Base-by-base conservation (phyloP, 805 yeast species). In the Starmerella davenportii region DNA sequence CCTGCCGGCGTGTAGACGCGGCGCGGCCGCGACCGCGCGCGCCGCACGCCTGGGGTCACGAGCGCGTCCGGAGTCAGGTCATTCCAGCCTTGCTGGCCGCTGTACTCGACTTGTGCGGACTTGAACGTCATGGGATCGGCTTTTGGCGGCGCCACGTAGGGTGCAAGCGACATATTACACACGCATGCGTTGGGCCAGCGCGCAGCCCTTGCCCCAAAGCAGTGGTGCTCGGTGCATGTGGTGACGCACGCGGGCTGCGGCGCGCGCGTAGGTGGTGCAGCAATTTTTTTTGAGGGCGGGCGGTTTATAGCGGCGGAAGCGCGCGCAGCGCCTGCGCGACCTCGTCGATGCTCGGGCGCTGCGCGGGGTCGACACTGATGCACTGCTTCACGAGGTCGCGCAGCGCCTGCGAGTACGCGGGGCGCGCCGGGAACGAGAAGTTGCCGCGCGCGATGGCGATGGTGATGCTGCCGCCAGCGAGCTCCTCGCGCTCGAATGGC, bases 401-500 rank as follows among this genome's bases (percentile, higher is more conserved):
- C 34, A 81, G 61, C 4, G 61, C 70, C 1, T 62, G 62, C 2
- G 77, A 66, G 55, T 76, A 82, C 11, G 49, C 56, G 9, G 70
- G 68, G 38, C 59, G 50, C 4, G 53, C 45, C 2, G 90, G 85
- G 46, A 75, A 66, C 19, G 61, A 52, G 57, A 66, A 82, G 38
- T 63, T 69, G 1, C 81, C 90, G 38, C 70, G 72, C 15, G 69
- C 63, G 27, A 85, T 78, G 4, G 93, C 93, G 48, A 82, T 63
- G 37, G 66, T 72, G 47, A 84, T 63, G 46, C 76, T 79, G 4
- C 92, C 94, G 14, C 95, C 95, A 42, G 74, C 71, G 30, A 76
- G 74, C 51, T 81, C 90, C 54, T 79, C 75, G 52, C 80, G 66
- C 53, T 84, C 94, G 55, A 85, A 85, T 1, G 96, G 96, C 3